These are phyloP conservation scores for Yamadazyma philogaea DNA, from an alignment of 805 yeast species.

Conservation along the genomic window DNA sequence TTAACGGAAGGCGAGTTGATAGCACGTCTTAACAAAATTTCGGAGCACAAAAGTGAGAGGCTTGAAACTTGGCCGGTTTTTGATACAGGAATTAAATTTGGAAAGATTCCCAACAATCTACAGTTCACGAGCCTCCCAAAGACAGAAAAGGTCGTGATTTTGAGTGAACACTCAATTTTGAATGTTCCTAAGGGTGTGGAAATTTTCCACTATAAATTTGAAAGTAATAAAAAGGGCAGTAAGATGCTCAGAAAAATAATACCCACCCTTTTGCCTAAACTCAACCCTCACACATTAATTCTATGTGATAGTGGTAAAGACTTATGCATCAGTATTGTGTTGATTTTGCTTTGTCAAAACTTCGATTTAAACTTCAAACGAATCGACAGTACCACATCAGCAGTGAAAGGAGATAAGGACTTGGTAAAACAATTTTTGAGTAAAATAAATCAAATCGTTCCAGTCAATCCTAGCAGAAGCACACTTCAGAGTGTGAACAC, in stretches of 20 bases:
- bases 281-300: constrained; percentile 28
- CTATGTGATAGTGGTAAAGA: constrained; percentile 67
- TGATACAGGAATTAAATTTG: constrained; percentile 28
- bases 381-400: constrained; percentile 31
- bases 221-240: constrained; percentile 60
- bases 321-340: constrained; percentile 57
- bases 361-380: constrained; percentile 35
- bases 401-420: constrained; percentile 40
- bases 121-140: constrained; percentile 7
- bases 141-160: constrained; percentile 19
- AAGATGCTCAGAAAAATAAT: constrained; percentile 52
- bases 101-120: constrained; percentile 20
- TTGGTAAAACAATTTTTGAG: constrained; percentile 56
- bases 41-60: neutral
- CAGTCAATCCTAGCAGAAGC: constrained; percentile 72
- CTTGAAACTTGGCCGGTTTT: constrained; percentile 12
- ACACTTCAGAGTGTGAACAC: constrained; percentile 69
- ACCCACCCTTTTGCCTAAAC: constrained; percentile 37
- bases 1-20: constrained; percentile 22
- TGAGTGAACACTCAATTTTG: constrained; percentile 19
- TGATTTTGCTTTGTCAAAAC: constrained; percentile 48
- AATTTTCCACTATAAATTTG: constrained; percentile 19
- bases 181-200: constrained; percentile 10
- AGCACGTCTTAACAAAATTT: constrained; percentile 16
- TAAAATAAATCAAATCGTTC: constrained; percentile 43